A percentile compares a stretch with the other conserved stretches of the same genome.
Evolutionary conservation across 1,284 basidiomycete genomes (phyloP).

Genomic region (Ustilago nuda): DNA sequence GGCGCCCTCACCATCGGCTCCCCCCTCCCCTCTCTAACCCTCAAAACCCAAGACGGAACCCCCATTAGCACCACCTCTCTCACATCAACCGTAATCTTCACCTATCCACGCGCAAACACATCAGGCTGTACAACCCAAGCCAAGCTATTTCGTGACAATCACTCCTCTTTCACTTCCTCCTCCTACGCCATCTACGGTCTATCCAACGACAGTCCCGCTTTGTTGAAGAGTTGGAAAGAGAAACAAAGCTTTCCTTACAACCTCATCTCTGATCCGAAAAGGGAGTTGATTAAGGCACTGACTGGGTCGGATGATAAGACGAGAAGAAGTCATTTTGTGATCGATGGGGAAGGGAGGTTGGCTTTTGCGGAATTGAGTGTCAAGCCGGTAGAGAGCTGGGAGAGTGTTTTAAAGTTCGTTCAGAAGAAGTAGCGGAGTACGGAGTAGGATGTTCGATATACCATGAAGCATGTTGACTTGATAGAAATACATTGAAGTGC

Average conservation of each 20-base stretch:
- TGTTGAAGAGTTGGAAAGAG: constrained; percentile 73
- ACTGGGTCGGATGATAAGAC: constrained; percentile 81
- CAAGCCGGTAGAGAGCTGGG: constrained; percentile 55
- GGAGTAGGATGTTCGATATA: too few species aligned
- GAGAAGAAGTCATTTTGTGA: constrained; percentile 70
- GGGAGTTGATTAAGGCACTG: constrained; percentile 80
- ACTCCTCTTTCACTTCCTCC: constrained; percentile 78
- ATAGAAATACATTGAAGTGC: not conserved
- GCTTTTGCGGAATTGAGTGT: constrained; percentile 49
- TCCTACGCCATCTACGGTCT: constrained; percentile 86
- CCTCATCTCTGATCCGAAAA: constrained; percentile 86
- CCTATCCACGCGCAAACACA: constrained; percentile 56
- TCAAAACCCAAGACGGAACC: constrained; percentile 73
- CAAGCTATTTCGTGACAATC: constrained; percentile 77
- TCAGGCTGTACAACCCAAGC: constrained; percentile 63
- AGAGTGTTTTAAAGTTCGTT: constrained; percentile 25
- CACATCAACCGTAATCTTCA: constrained; percentile 1
- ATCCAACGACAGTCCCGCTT: constrained; percentile 81
- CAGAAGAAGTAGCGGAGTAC: constrained; percentile 4
- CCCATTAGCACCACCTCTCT: constrained; percentile 64
- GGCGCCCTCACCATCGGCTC: constrained; percentile 77
- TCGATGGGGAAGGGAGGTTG: constrained; percentile 54
- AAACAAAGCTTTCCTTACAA: constrained; percentile 84
- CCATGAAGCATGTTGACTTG: too few species aligned
- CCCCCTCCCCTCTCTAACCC: constrained; percentile 77